phyloP scores from a whole-genome alignment of 2,329 filamentous ascomycete genomes.

The Ceratocystis papillata region DNA sequence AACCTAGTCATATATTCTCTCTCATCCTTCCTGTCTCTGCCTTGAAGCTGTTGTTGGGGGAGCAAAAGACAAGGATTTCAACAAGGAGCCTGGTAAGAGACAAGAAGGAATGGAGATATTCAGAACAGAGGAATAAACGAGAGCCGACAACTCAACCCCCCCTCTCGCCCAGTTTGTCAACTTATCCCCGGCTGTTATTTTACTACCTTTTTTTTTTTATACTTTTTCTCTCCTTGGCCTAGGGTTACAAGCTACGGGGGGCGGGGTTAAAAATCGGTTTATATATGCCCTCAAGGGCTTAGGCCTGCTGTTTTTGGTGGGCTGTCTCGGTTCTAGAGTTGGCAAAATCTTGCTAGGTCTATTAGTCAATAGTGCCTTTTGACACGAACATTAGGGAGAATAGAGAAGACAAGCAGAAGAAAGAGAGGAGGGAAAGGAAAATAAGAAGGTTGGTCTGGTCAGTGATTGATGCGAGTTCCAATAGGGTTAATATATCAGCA shows the following conservation, averaged over 20 bases:
- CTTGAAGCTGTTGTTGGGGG: neutral
- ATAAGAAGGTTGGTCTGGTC: neutral
- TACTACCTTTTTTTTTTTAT: neutral
- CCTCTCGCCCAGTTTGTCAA: neutral
- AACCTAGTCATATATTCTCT: neutral
- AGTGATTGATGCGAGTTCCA: neutral
- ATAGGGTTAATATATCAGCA: neutral
- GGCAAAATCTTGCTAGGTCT: neutral
- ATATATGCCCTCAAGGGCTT: neutral
- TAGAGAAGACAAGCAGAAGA: neutral
- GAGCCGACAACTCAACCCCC: conserved; percentile 5
- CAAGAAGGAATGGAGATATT: neutral
- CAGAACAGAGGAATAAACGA: conserved; percentile 1
- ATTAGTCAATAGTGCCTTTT: neutral
- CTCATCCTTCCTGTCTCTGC: neutral
- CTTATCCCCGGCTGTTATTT: neutral
- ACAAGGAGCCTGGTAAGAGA: neutral
- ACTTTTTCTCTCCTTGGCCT: neutral
- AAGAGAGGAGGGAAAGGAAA: neutral
- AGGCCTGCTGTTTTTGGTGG: neutral
- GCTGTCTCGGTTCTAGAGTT: neutral
- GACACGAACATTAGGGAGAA: neutral
- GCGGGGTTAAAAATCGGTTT: no score
- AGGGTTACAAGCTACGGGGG: neutral
- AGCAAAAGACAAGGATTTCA: neutral